A percentile compares a stretch with the other conserved stretches of the same genome.
phyloP scores from a whole-genome alignment of 495 filamentous ascomycete species.

The Mytilinidion resinicola region DNA sequence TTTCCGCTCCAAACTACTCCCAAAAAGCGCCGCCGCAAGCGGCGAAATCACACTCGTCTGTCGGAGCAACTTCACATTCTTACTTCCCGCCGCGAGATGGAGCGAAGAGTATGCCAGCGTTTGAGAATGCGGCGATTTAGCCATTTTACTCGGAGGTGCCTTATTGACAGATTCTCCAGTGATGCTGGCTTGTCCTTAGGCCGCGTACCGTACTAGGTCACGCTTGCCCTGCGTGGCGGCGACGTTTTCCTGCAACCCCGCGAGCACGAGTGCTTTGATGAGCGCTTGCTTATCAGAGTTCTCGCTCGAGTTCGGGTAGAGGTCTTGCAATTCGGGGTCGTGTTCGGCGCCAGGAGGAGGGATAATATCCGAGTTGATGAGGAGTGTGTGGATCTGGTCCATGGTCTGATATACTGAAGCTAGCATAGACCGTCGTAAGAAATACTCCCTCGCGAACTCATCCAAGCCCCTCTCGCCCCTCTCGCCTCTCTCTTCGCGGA shows the following conservation, averaged over 20 bases:
- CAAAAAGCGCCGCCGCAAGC: too few species aligned
- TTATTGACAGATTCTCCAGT: too few species aligned
- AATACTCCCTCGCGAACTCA: too few species aligned
- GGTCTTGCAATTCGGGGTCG: neutral
- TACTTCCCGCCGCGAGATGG: too few species aligned
- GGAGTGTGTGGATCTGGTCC: neutral
- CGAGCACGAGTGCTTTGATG: slow-evolving; percentile 4
- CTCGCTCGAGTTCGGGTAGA: neutral
- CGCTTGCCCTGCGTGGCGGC: neutral
- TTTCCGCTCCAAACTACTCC: too few species aligned
- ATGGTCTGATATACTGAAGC: neutral
- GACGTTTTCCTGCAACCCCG: neutral
- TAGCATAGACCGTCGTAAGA: neutral
- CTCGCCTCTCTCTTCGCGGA: neutral
- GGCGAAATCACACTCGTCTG: too few species aligned
- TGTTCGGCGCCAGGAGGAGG: neutral
- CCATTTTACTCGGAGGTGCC: too few species aligned
- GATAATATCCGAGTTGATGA: neutral
- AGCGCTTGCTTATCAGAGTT: slow-evolving; percentile 1
- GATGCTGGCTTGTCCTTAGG: too few species aligned
- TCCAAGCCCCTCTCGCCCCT: neutral
- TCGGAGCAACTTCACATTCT: too few species aligned
- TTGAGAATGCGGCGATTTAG: too few species aligned
- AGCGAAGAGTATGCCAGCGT: too few species aligned
- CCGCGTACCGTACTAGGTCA: too few species aligned